phyloP scores from a whole-genome alignment of 2,329 filamentous ascomycete genomes.

The Monosporascus sp. region DNA sequence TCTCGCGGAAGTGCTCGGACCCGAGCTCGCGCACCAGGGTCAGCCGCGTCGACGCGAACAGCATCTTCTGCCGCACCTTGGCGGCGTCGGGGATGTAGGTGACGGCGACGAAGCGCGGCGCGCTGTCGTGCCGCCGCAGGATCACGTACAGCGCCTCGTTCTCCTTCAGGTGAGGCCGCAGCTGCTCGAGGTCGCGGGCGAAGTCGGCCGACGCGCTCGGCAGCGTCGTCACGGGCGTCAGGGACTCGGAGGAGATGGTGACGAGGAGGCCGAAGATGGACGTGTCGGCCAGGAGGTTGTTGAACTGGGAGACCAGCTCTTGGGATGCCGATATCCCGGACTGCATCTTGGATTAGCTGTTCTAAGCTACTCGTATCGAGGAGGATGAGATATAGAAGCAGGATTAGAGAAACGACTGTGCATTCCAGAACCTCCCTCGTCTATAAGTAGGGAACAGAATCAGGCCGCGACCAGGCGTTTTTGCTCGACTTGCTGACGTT shows the following conservation, averaged over 20 bases:
- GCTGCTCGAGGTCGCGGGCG: constrained; percentile 55
- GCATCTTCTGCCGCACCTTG: constrained; percentile 79
- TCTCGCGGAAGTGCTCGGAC: constrained; percentile 72
- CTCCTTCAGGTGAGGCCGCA: constrained; percentile 59
- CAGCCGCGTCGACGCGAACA: constrained; percentile 73
- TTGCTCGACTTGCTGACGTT: too few relatives aligned
- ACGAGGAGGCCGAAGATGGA: constrained; percentile 65
- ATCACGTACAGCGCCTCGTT: constrained; percentile 69
- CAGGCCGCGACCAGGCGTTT: too few relatives aligned
- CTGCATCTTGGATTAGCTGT: constrained; percentile 52
- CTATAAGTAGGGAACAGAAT: too few relatives aligned
- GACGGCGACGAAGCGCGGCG: constrained; percentile 60
- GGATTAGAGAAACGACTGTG: not conserved
- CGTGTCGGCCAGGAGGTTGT: constrained; percentile 56
- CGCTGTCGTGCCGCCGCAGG: constrained; percentile 59
- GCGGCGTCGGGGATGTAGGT: constrained; percentile 77
- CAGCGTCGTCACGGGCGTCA: constrained; percentile 56
- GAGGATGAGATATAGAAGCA: not conserved
- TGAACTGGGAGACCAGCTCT: constrained; percentile 73
- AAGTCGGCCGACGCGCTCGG: constrained; percentile 52
- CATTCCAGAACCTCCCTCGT: too few relatives aligned
- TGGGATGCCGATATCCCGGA: constrained; percentile 77
- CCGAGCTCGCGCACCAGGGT: constrained; percentile 73
- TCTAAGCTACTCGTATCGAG: not conserved
- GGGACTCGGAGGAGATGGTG: constrained; percentile 63